Base-by-base conservation (phyloP, 1,284 basidiomycete genomes). In the Tylopilus sp. region DNA sequence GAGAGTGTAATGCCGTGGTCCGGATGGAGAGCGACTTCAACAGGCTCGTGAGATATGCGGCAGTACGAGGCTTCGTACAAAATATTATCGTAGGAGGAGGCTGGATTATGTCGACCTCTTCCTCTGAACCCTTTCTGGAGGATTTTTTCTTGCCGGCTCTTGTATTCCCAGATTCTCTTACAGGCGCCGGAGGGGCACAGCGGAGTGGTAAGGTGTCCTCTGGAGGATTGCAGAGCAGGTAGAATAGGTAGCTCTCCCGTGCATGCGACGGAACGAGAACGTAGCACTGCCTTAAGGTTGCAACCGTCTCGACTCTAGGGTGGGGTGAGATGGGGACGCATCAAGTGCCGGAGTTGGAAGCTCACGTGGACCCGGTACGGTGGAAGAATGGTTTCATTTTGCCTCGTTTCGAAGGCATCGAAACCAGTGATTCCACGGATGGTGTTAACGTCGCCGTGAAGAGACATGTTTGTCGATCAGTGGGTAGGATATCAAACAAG, bases 71-170 rank as follows among this genome's bases (percentile, higher is more conserved):
- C 38, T 86, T 85, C 21, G 86, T 81, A 53, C 93, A 93, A 69
- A 99, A 99, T 55, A 99, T 93, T 64, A 99, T 98, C 6, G 95
- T 99, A 0, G 92, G 79, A 51, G 95, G 83, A 44, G 91, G 88
- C 60, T 89, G 88, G 45, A 72, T 73, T 48, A 73, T 72, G 51
- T 75, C 73, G 0, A 77, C 73, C n/a, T 80, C 78, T 19, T 77
- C 77, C 28, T 74, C 36, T 63, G 67, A 30, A 62, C 56, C 63
- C 34, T 63, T 71, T 51, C 55, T 54, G 8, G 38, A 49, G 16
- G 52, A 68, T 55, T 69, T 75, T 53, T 69, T 65, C 50, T 72
- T 69, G 21, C 54, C 41, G 33, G 64, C 70, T 38, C 57, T 53
- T 37, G 54, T 52, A 51, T 69, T 77, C 56, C 51, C 57, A 26